Percentiles rank a stretch among this genome's conserved stretches.
Conservation (phyloP, 768 basidiomycete species). For the Phaeolepiota aurea region DNA sequence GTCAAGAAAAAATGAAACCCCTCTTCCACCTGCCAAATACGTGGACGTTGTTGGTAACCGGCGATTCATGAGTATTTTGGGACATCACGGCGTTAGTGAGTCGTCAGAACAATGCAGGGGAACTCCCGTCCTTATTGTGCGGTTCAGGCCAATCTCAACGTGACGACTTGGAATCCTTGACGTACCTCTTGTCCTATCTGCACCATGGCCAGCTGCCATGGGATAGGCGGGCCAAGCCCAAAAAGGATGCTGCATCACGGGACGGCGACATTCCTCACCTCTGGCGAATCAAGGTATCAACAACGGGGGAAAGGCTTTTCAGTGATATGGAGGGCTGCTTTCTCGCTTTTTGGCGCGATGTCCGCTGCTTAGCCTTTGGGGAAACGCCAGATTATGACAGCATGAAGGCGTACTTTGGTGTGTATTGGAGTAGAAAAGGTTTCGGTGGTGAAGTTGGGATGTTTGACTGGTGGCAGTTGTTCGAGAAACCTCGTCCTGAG, state of each 20-base stretch:
- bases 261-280: slow-evolving; percentile 5
- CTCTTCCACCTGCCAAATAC: slow-evolving; percentile 11
- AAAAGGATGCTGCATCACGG: neutral
- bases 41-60: slow-evolving; percentile 19
- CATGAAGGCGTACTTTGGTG: slow-evolving; percentile 14
- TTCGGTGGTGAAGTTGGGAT: slow-evolving; percentile 9
- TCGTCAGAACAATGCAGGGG: too few species aligned
- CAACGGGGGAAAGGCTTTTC: slow-evolving; percentile 17
- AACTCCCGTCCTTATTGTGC: too few species aligned
- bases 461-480: slow-evolving; percentile 8
- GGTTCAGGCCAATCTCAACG: slow-evolving; percentile 23
- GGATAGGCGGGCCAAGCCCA: slow-evolving; percentile 6
- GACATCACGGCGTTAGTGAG: slow-evolving; percentile 22
- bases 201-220: slow-evolving; percentile 22
- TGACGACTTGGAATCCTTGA: slow-evolving; percentile 27
- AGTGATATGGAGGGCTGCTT: slow-evolving; percentile 17
- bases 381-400: slow-evolving; percentile 19
- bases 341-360: slow-evolving; percentile 19
- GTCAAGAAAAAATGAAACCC: slow-evolving; percentile 4
- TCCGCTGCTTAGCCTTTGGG: slow-evolving; percentile 19
- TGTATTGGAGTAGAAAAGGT: slow-evolving; percentile 9
- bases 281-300: slow-evolving; percentile 19
- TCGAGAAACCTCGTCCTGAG: too few species aligned
- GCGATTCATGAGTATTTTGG: slow-evolving; percentile 19
- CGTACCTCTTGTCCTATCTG: slow-evolving; percentile 24